Conservation (phyloP, 305 asterid genomes). For the Fraxinus xanthoxyloides region DNA sequence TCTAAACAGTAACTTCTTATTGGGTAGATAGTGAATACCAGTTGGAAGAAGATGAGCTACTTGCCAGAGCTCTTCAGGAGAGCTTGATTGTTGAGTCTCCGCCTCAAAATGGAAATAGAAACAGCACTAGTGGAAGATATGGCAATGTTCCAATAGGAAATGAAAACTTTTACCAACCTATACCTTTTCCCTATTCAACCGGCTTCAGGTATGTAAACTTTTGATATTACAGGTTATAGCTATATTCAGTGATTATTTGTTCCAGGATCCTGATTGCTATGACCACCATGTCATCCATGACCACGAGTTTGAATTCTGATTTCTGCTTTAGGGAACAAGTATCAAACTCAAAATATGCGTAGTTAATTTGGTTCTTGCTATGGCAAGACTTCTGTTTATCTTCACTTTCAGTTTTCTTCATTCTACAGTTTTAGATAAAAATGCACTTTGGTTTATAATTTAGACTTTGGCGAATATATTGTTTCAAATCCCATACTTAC, state of each 20-base stretch:
- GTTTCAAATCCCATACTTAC: not conserved
- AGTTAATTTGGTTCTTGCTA: not conserved
- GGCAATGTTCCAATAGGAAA: conserved; percentile 26
- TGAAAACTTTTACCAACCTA: conserved; percentile 42
- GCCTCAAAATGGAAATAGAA: conserved; percentile 35
- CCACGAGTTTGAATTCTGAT: not conserved
- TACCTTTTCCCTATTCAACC: conserved; percentile 43
- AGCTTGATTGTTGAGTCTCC: conserved; percentile 65
- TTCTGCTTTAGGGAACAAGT: not conserved
- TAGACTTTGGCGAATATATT: not conserved
- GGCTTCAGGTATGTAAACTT: conserved; percentile 41
- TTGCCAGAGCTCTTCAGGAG: conserved; percentile 81
- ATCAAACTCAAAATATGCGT: not conserved
- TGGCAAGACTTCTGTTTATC: not conserved
- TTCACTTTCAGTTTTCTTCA: not conserved
- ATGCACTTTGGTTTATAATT: not conserved
- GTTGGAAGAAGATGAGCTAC: conserved; percentile 73
- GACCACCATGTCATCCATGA: not conserved
- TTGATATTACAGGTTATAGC: not conserved
- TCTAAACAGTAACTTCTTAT: conserved; percentile 4
- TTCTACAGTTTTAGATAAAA: not conserved
- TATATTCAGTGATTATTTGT: not conserved
- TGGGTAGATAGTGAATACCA: conserved; percentile 42
- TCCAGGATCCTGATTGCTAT: not conserved
- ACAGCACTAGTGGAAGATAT: conserved; percentile 15